Evolutionary conservation across 1,284 basidiomycete species (phyloP), one percentile per base, ranked within the genome.

Genomic region (Fomitopsis pinicola): DNA sequence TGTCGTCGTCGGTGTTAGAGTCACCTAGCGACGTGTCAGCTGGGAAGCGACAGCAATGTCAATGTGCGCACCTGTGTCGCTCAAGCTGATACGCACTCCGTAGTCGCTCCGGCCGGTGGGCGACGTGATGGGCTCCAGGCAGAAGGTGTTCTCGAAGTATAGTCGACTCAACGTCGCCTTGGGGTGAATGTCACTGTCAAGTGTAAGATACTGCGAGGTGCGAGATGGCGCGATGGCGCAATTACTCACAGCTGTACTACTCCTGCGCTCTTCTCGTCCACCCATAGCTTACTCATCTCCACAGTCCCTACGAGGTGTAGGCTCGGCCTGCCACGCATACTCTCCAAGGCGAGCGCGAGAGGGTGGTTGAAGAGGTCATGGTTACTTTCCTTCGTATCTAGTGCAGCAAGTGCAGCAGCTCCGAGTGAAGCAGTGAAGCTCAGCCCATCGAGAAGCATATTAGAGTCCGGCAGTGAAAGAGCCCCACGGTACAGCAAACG

Each of bases 401-500:
- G n/a, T 15, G 67, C 57, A 30, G 73, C 64, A 60, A 73, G 61
- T 44, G 69, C 73, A 0, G 77, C 77, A 2, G 78, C 77, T 60
- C 81, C 78, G 17, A 76, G 75, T 26, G 68, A 72, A 17, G 72
- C 82, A 1, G 81, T 80, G 67, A 92, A 92, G 3, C 87, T 86
- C 30, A 92, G 71, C 8, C 90, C 90, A 67, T 92, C 90, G 38
- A 92, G 82, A 2, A 82, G 74, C 19, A 92, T 73, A 57, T 88
- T 76, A 0, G 90, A 91, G 66, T 90, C 89, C 3, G 88, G 85
- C 0, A 92, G 71, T 2, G 87, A 85, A n/a, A 92, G 78, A 0
- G 89, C 82, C 5, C 90, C 90, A 46, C 89, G 85, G 68, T 91
- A 92, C 19, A 92, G 80, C 0, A 91, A 78, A 53, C 89, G 86